Conservation (phyloP, 805 yeast genomes). For the Yamadazyma kitorensis region DNA sequence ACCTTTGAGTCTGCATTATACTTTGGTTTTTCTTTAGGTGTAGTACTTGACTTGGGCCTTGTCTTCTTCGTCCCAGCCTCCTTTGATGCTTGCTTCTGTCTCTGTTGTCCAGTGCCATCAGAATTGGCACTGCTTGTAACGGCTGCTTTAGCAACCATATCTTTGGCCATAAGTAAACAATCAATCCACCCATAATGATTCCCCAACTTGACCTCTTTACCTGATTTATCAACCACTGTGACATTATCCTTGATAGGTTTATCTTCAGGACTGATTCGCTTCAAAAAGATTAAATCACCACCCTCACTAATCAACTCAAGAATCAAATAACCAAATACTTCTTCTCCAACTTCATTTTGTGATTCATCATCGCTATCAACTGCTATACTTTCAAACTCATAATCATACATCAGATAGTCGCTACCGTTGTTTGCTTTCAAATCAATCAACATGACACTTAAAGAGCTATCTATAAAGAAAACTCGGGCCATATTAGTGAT, state of each 20-base stretch:
- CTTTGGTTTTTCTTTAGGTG: conserved; percentile 13
- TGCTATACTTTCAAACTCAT: conserved; percentile 54
- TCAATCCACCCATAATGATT: conserved; percentile 63
- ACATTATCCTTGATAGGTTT: conserved; percentile 23
- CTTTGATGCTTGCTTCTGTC: conserved; percentile 4
- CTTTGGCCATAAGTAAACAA: conserved; percentile 63
- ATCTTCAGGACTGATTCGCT: conserved; percentile 36
- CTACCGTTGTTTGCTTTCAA: conserved; percentile 39
- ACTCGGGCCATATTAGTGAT: conserved; percentile 40
- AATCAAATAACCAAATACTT: conserved; percentile 59
- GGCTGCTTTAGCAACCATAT: conserved; percentile 31
- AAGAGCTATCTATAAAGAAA: conserved; percentile 33
- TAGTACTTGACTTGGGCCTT: conserved; percentile 11
- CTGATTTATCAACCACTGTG: conserved; percentile 27
- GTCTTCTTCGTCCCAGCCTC: conserved; percentile 10
- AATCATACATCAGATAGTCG: conserved; percentile 76
- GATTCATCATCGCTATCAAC: conserved; percentile 19
- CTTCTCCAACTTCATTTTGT: conserved; percentile 32
- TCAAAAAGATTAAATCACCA: conserved; percentile 53
- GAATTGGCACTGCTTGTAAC: too few relatives aligned
- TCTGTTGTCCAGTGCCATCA: too few relatives aligned
- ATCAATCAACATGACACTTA: conserved; percentile 38
- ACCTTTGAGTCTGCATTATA: conserved; percentile 13
- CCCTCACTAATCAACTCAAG: conserved; percentile 58
- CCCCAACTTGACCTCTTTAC: conserved; percentile 44